These are phyloP conservation scores for Phaffomyces antillensis DNA, from an alignment of 805 yeast genomes.

Conservation along the genomic window DNA sequence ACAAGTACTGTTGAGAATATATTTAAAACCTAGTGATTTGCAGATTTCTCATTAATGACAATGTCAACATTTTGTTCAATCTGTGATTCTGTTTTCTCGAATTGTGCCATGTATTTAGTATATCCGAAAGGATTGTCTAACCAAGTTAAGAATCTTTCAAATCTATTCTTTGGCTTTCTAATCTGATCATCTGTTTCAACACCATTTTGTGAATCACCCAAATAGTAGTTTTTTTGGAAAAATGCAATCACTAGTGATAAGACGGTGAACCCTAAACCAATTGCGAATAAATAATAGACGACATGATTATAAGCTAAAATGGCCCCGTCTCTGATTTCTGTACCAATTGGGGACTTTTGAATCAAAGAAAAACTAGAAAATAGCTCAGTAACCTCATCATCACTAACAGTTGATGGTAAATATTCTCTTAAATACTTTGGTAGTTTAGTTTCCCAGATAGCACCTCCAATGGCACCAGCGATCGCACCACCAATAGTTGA, in stretches of 20 bases:
- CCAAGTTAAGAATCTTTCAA: background rate
- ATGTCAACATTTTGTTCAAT: no score
- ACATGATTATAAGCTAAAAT: conserved; percentile 27
- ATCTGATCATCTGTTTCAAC: conserved; percentile 22
- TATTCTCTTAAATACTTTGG: conserved; percentile 24
- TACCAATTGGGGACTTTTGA: conserved; percentile 19
- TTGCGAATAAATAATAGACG: conserved; percentile 22
- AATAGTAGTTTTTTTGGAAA: conserved; percentile 28
- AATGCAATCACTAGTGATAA: conserved; percentile 25
- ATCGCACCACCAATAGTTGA: conserved; percentile 32
- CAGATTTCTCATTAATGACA: no score
- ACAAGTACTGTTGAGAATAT: no score
- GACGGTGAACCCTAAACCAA: conserved; percentile 24
- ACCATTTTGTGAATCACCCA: conserved; percentile 31
- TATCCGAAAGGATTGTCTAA: conserved; percentile 1
- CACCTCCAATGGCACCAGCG: conserved; percentile 34
- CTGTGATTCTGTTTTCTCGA: background rate
- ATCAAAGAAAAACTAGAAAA: conserved; percentile 21
- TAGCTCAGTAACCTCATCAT: conserved; percentile 14
- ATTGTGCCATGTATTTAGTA: background rate
- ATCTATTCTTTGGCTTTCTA: conserved; percentile 1
- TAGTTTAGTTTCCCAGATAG: conserved; percentile 30
- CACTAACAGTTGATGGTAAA: conserved; percentile 19
- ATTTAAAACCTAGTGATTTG: no score
- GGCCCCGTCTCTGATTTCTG: conserved; percentile 26